Percentiles rank a stretch among this genome's conserved stretches.
phyloP scores from a whole-genome alignment of 345 rosid genomes.

The Bretschneidera sinensis region DNA sequence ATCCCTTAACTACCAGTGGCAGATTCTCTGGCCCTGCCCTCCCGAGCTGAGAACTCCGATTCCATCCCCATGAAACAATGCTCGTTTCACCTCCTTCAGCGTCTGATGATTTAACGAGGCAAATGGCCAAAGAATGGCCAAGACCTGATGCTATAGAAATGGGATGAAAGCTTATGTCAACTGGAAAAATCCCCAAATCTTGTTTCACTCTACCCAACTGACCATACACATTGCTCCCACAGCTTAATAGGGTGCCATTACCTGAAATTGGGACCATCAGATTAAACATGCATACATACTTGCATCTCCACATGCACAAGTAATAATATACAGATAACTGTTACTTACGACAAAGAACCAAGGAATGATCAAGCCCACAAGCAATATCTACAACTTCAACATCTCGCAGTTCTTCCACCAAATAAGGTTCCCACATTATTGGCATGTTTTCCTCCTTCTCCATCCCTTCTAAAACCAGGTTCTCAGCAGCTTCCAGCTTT shows the following conservation, averaged over 20 bases:
- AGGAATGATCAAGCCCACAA: conserved; percentile 86
- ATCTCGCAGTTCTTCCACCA: conserved; percentile 51
- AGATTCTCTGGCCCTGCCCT: conserved; percentile 51
- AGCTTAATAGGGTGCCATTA: conserved; percentile 59
- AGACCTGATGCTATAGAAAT: conserved; percentile 68
- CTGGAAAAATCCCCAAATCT: conserved; percentile 61
- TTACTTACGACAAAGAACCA: conserved; percentile 66
- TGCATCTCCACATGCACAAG: conserved; percentile 1
- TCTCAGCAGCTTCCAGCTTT: conserved; percentile 48
- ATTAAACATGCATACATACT: conserved; percentile 3
- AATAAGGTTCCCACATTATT: conserved; percentile 71
- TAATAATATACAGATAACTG: not conserved
- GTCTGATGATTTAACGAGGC: conserved; percentile 24
- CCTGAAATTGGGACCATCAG: conserved; percentile 34
- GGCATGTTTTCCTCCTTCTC: conserved; percentile 80
- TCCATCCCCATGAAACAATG: conserved; percentile 90
- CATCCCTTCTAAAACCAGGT: conserved; percentile 63
- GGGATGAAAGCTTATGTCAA: conserved; percentile 33
- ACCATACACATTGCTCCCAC: conserved; percentile 81
- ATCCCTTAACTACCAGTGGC: conserved; percentile 45
- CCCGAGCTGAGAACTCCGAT: conserved; percentile 72
- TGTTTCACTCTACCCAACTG: conserved; percentile 67
- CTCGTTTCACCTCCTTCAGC: conserved; percentile 20
- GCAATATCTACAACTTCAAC: conserved; percentile 58
- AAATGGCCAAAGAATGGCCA: conserved; percentile 84